Base-by-base conservation (phyloP, 1,284 basidiomycete species). In the Wolfiporia cocos region DNA sequence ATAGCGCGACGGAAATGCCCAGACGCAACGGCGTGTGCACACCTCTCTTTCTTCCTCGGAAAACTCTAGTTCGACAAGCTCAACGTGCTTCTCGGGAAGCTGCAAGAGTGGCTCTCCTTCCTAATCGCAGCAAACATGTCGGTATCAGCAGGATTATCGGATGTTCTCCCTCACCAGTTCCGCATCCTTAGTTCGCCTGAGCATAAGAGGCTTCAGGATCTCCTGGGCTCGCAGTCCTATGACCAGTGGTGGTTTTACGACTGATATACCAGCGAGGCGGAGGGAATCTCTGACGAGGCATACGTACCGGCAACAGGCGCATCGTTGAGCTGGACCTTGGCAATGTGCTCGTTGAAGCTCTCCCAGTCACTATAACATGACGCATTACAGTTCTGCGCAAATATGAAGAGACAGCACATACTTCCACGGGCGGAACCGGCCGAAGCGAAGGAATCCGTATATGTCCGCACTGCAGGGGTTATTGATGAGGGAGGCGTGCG, bases 371-470 rank as follows among this genome's bases (percentile, higher is more conserved):
- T 62, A 7, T 2, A 5, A 14, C 14, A 17, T 11, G 3, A 18
- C 41, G 15, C 37, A 24, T 20, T 15, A 34, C 9, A 7, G 10
- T 19, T 32, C 5, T 18, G 5, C n/a, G 3, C 1, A n/a, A n/a
- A 12, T 33, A 17, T 28, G 28, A 11, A 19, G 14, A 9, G 3
- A 15, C 0, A 17, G 14, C 6, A 52, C 59, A 12, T 17, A 59
- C 59, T 84, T 82, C 70, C 73, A 86, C 0, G 82, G 82, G 1
- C 76, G 61, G 57, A 82, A 81, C 14, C 68, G 69, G 1, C 81
- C 78, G 52, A 83, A 85, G 3, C 82, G 73, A 21, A 85, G 60
- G 20, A 81, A 68, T 18, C 79, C 79, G 51, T 84, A 86, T 22
- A 85, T 70, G 56, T 86, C 82, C 7, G 77, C 76, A 15, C 79